Conservation (phyloP, 2,329 filamentous ascomycete species). For the Cytospora schulzeri region DNA sequence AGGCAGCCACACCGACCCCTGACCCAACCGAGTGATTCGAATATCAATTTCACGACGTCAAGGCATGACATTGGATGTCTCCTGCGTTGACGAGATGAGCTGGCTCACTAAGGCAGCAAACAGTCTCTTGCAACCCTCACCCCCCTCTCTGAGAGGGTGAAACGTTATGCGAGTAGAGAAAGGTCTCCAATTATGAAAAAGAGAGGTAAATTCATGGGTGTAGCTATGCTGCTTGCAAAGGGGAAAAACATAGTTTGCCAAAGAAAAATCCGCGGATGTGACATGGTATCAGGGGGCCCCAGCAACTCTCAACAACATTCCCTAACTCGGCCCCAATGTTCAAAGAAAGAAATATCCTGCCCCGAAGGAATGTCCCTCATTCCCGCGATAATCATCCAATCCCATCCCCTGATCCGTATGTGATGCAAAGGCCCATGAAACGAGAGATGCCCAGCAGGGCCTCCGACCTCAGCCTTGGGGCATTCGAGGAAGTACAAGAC, state of each 20-base stretch:
- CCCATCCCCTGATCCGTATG: neutral
- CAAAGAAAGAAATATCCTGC: neutral
- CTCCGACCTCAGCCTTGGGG: neutral
- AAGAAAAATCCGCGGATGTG: slow-evolving; percentile 1
- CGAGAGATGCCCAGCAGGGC: neutral
- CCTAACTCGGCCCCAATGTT: neutral
- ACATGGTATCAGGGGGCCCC: slow-evolving; percentile 1
- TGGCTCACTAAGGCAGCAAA: slow-evolving; percentile 2
- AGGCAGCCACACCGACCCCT: slow-evolving; percentile 8
- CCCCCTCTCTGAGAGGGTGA: neutral
- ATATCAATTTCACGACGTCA: neutral
- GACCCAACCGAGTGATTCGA: neutral
- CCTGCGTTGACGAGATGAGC: neutral
- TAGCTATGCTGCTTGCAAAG: neutral
- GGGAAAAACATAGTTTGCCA: slow-evolving; percentile 3
- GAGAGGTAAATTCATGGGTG: neutral
- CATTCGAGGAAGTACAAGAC: neutral
- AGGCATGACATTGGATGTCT: neutral
- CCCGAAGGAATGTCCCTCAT: neutral
- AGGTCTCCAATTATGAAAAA: neutral
- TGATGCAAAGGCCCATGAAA: neutral
- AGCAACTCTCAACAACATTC: slow-evolving; percentile 1
- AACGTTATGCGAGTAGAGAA: neutral
- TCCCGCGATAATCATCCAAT: neutral
- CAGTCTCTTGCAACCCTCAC: too few relatives aligned